Conservation (phyloP, 78 protist species). For the Dictyostelium discoideum region dicty_2.7 NC_007088.5:3254001-3254500, state of each 20-base stretch:
- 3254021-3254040: neutral
- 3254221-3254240: constrained; percentile 53
- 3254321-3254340: constrained; percentile 84
- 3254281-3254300: constrained; percentile 81
- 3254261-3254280: constrained; percentile 69
- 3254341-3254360: neutral
- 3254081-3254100: constrained; percentile 85
- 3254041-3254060: neutral
- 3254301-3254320: constrained; percentile 88
- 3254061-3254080: constrained; percentile 75
- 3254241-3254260: constrained; percentile 84
- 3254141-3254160: constrained; percentile 56
- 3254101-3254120: constrained; percentile 30
- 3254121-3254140: constrained; percentile 24
- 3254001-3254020: too few relatives aligned
- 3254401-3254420: too few relatives aligned
- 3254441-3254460: neutral
- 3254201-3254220: neutral
- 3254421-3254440: too few relatives aligned
- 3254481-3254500: constrained; percentile 78
- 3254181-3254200: neutral
- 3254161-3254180: neutral
- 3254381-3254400: too few relatives aligned
- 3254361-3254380: constrained; percentile 47
- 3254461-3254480: constrained; percentile 57